Evolutionary conservation across 192 early-diverging fungal genomes (phyloP).

Genomic region (Backusella psychrophila): DNA sequence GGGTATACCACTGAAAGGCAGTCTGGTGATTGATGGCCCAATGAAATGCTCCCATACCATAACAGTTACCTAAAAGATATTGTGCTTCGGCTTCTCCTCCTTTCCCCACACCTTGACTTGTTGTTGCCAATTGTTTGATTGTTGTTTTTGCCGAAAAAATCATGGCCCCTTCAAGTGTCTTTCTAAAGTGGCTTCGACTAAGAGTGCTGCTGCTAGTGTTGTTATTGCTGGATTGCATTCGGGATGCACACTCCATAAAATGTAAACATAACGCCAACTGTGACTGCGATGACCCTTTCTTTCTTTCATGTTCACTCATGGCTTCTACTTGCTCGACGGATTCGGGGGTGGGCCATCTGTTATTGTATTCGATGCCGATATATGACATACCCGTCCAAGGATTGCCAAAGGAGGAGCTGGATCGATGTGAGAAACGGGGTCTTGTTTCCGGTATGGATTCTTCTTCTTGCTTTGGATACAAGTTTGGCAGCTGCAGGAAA

Average conservation of each 20-base stretch:
- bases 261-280: constrained; percentile 8
- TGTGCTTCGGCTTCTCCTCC: constrained; percentile 83
- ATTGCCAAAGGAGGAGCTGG: background rate
- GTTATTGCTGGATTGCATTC: background rate
- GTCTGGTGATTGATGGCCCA: constrained; percentile 76
- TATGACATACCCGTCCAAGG: background rate
- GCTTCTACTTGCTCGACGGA: background rate
- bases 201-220: background rate
- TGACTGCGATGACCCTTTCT: background rate
- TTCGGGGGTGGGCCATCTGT: constrained; percentile 5
- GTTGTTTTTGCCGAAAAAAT: constrained; percentile 78
- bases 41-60: constrained; percentile 81
- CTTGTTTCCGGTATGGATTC: background rate
- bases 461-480: background rate
- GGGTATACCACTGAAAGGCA: constrained; percentile 87
- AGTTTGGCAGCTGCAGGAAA: background rate
- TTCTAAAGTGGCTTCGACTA: constrained; percentile 16
- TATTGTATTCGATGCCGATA: background rate
- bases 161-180: constrained; percentile 68
- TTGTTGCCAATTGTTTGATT: constrained; percentile 77
- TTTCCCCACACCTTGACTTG: constrained; percentile 58
- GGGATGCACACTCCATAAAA: constrained; percentile 6
- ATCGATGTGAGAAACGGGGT: background rate
- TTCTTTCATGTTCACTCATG: background rate
- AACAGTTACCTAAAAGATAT: constrained; percentile 90